Evolutionary conservation across 495 filamentous ascomycete genomes (phyloP).

Genomic region (Pseudotulostoma volvatum): DNA sequence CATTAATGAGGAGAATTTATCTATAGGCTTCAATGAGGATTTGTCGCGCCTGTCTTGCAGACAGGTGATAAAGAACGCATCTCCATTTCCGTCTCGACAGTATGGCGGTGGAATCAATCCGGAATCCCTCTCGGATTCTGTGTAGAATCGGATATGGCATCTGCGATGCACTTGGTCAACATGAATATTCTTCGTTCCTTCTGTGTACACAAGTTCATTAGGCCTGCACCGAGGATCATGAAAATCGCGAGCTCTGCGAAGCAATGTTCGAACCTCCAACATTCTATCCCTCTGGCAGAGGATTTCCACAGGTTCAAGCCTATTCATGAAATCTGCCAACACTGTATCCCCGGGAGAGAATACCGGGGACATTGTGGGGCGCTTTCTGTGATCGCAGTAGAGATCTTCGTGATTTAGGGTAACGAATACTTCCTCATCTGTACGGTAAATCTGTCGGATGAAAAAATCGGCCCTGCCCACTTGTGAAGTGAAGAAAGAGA

Average conservation of each 20-base stretch:
- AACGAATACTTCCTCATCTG: slow-evolving; percentile 33
- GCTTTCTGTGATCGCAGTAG: slow-evolving; percentile 6
- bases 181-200: slow-evolving; percentile 23
- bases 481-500: slow-evolving; percentile 36
- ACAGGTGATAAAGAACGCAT: slow-evolving; percentile 44
- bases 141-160: slow-evolving; percentile 44
- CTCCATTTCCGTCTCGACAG: slow-evolving; percentile 40
- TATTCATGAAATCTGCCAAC: not conserved
- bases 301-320: not conserved
- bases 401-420: slow-evolving; percentile 33
- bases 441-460: slow-evolving; percentile 48
- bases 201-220: slow-evolving; percentile 52
- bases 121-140: slow-evolving; percentile 10
- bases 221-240: slow-evolving; percentile 19
- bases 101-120: slow-evolving; percentile 44
- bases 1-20: slow-evolving; percentile 7
- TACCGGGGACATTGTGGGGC: not conserved
- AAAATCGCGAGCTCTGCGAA: slow-evolving; percentile 27
- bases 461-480: slow-evolving; percentile 35
- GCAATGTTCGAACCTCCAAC: slow-evolving; percentile 28
- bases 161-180: slow-evolving; percentile 27
- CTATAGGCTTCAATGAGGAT: slow-evolving; percentile 3
- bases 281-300: not conserved
- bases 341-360: not conserved
- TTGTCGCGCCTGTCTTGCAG: slow-evolving; percentile 9